A percentile compares a stretch with the other conserved stretches of the same genome.
These are phyloP conservation scores for Gossypium lobatum DNA, from an alignment of 441 rosid genomes.

Conservation along the genomic window DNA sequence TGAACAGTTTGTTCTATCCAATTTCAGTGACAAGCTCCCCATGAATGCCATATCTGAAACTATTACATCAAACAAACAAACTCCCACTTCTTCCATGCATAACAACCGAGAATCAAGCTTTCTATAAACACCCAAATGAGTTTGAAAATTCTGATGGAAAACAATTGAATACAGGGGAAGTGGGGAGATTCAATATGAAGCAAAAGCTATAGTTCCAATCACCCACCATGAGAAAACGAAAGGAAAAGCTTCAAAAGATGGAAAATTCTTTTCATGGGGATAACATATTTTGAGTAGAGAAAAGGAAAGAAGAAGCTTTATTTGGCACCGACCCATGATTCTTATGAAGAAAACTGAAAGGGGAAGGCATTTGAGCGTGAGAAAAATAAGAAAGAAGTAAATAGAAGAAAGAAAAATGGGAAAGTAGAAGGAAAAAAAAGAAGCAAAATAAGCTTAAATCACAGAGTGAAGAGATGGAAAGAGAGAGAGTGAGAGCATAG, in stretches of 20 bases:
- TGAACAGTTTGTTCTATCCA: not conserved
- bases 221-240: not conserved
- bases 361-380: conserved; percentile 35
- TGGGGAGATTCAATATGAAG: not conserved
- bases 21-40: not conserved
- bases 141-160: conserved; percentile 1
- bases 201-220: not conserved
- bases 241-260: not conserved
- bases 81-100: not conserved
- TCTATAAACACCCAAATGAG: conserved; percentile 5
- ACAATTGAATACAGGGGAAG: not conserved
- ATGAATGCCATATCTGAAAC: conserved; percentile 1
- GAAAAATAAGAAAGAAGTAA: not conserved
- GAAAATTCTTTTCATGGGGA: conserved; percentile 19
- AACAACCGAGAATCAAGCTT: not conserved
- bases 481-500: too few species aligned
- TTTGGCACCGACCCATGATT: conserved; percentile 47
- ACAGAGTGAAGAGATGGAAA: not conserved
- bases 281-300: conserved; percentile 42
- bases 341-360: conserved; percentile 16
- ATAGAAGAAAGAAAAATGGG: conserved; percentile 19
- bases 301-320: conserved; percentile 23
- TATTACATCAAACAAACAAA: not conserved
- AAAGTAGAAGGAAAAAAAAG: conserved; percentile 21
- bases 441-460: not conserved